Evolutionary conservation across 768 basidiomycete genomes (phyloP), one percentile per base, ranked within the genome.

Genomic region (Pseudohyphozyma bogoriensis): DNA sequence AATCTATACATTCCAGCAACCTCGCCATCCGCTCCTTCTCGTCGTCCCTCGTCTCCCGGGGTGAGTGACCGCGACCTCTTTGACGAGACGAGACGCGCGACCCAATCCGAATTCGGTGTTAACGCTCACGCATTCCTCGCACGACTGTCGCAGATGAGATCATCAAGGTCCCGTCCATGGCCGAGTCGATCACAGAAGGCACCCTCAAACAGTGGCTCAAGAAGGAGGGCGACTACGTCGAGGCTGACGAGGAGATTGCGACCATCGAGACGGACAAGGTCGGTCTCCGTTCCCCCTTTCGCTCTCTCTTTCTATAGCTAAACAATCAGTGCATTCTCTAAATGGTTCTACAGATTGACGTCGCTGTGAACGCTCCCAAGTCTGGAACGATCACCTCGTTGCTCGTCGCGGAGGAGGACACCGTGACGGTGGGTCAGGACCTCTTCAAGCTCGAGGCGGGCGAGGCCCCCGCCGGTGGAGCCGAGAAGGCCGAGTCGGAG

Each of bases 221-320:
- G 78, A 82, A 92, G 75, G 84, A 87, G 54, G 93, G 93, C 18
- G 93, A 99, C 72, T 80, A 78, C 59, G 91, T 97, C 58, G 81
- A 84, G 72, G 85, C 79, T 32, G 93, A 97, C 72, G 93, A 97
- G 76, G 93, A 99, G 77, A 80, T 99, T 45, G 93, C 90, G 20
- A 93, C 90, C 47, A 96, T 97, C 66, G 93, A 97, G 78, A 99
- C 93, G 11, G 93, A 99, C 80, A 96, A 97, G 85, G 93, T 89
- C 62, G 58, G 77, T n/a, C n/a, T n/a, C n/a, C n/a, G n/a, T n/a
- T n/a, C n/a, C n/a, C n/a, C n/a, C n/a, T n/a, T n/a, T n/a, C 50
- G 20, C 18, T 35, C 24, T 3, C 26, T 40, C 36, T 35, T 35
- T 26, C 56, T 31, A 32, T 46, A 16, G 31, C 20, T 20, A 8